Conservation (phyloP, 768 basidiomycete species). For the Paxillus involutus region DNA sequence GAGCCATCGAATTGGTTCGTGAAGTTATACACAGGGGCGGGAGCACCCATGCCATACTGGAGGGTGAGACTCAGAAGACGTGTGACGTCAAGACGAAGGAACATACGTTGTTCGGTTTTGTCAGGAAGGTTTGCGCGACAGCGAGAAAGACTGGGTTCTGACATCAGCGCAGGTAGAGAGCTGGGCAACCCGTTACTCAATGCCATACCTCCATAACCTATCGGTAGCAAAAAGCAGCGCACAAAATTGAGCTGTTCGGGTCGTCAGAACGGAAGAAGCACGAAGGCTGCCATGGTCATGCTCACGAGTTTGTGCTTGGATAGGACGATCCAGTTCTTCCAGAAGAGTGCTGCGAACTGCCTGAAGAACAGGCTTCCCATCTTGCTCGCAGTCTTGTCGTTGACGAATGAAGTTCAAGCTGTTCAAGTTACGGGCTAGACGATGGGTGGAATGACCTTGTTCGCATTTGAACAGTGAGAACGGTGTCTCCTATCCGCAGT, state of each 20-base stretch:
- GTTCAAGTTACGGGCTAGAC: background rate
- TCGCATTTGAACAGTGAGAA: background rate
- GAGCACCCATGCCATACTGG: conserved; percentile 64
- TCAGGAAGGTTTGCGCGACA: conserved; percentile 59
- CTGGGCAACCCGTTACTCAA: background rate
- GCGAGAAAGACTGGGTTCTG: conserved; percentile 50
- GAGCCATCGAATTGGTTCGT: conserved; percentile 52
- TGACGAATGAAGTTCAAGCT: background rate
- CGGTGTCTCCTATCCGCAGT: background rate
- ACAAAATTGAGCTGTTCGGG: conserved; percentile 51
- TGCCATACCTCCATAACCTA: conserved; percentile 51
- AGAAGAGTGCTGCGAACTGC: conserved; percentile 58
- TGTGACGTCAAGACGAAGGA: background rate
- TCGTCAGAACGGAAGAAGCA: background rate
- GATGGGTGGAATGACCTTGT: background rate
- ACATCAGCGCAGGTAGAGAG: background rate
- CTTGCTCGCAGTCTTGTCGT: background rate
- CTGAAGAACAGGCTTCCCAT: conserved; percentile 50
- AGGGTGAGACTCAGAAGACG: background rate
- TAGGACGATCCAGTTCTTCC: conserved; percentile 77
- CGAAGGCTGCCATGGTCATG: conserved; percentile 2
- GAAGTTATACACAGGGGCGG: conserved; percentile 49
- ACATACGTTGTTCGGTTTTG: conserved; percentile 58
- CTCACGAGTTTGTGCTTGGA: conserved; percentile 65
- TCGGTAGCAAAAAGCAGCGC: conserved; percentile 61